A percentile compares a stretch with the other conserved stretches of the same genome.
Evolutionary conservation across 192 early-diverging fungal genomes (phyloP).

Genomic region (Linnemannia elongata): DNA sequence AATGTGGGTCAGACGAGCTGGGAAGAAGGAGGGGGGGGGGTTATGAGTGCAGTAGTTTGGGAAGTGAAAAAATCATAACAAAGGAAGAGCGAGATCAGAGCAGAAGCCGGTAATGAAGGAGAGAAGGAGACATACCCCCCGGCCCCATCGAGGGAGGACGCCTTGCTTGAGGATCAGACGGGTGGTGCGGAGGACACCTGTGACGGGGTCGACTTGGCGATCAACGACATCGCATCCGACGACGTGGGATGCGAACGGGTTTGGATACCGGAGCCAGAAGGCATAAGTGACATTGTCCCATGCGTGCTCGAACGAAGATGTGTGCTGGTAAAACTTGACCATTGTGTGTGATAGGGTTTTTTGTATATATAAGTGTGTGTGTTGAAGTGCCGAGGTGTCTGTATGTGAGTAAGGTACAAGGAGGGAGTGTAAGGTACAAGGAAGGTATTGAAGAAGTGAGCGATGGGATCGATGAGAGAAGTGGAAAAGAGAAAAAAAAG

Average conservation of each 20-base stretch:
- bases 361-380: constrained; percentile 48
- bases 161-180: constrained; percentile 93
- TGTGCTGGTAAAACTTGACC: constrained; percentile 89
- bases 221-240: constrained; percentile 94
- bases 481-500: not conserved
- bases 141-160: constrained; percentile 89
- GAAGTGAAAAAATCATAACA: constrained; percentile 12
- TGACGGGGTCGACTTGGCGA: constrained; percentile 80
- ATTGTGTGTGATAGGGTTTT: constrained; percentile 59
- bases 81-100: not conserved
- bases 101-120: not conserved
- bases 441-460: not conserved
- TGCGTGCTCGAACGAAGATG: constrained; percentile 81
- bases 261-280: constrained; percentile 96
- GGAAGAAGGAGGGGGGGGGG: not conserved
- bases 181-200: constrained; percentile 87
- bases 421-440: not conserved
- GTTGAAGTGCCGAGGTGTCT: not conserved
- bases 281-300: constrained; percentile 91
- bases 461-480: constrained; percentile 2
- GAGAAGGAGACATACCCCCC: constrained; percentile 55
- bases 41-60: not conserved
- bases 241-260: constrained; percentile 97
- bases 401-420: not conserved
- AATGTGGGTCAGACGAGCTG: not conserved